phyloP scores from a whole-genome alignment of 1,284 basidiomycete species.

The Ustilago bromivora region DNA sequence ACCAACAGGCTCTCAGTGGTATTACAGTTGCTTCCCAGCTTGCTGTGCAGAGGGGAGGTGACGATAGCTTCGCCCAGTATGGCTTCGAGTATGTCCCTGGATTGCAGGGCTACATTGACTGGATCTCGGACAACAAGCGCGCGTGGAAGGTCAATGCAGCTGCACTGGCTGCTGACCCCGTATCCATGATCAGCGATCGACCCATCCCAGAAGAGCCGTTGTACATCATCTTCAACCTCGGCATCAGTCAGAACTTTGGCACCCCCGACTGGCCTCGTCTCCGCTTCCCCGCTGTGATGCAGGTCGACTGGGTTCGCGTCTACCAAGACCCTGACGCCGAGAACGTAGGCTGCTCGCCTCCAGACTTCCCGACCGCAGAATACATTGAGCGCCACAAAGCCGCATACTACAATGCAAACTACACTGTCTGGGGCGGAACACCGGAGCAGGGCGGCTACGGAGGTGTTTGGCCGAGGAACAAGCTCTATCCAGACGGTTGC shows the following conservation, averaged over 20 bases:
- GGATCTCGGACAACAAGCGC: conserved; percentile 42
- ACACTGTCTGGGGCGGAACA: conserved; percentile 60
- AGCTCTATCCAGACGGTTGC: conserved; percentile 47
- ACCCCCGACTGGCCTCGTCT: conserved; percentile 44
- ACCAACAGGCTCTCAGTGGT: conserved; percentile 76
- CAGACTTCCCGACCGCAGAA: conserved; percentile 73
- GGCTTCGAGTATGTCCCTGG: conserved; percentile 73
- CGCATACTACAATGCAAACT: conserved; percentile 59
- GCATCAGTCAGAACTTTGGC: conserved; percentile 58
- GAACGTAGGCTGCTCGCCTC: conserved; percentile 62
- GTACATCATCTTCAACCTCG: conserved; percentile 65
- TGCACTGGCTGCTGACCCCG: conserved; percentile 78
- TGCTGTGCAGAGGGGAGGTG: conserved; percentile 54
- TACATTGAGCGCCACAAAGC: conserved; percentile 72
- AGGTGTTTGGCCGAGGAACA: conserved; percentile 59
- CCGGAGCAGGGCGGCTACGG: conserved; percentile 58
- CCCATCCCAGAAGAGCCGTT: conserved; percentile 54
- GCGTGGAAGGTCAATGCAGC: conserved; percentile 74
- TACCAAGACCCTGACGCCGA: conserved; percentile 52
- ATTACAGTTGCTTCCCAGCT: conserved; percentile 56
- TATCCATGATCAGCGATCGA: conserved; percentile 39
- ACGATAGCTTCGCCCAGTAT: conserved; percentile 51
- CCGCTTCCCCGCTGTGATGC: conserved; percentile 52
- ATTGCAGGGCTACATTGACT: conserved; percentile 77
- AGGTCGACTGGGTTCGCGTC: conserved; percentile 56